These are phyloP conservation scores for Mortierella hygrophila DNA, from an alignment of 192 early-diverging fungal genomes.

Conservation along the genomic window DNA sequence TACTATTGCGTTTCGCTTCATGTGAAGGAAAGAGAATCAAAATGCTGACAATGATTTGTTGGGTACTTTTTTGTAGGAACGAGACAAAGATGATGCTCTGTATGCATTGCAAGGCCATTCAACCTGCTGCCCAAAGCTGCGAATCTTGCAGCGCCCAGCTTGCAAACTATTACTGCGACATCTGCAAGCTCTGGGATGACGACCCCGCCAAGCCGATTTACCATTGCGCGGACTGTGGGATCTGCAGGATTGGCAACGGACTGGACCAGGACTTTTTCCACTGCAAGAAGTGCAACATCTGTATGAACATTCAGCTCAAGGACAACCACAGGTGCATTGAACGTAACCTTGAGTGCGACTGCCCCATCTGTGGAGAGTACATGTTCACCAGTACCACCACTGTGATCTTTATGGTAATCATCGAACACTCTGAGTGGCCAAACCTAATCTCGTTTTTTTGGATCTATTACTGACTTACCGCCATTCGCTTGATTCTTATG, in stretches of 20 bases:
- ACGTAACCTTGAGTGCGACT: constrained; percentile 89
- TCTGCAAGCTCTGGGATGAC: constrained; percentile 94
- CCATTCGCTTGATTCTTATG: background rate
- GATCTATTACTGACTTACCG: background rate
- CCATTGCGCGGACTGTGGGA: constrained; percentile 93
- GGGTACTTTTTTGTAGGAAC: constrained; percentile 14
- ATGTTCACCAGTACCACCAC: constrained; percentile 88
- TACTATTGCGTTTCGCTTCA: background rate
- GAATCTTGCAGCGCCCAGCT: constrained; percentile 74
- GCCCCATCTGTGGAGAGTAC: constrained; percentile 97
- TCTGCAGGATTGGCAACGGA: constrained; percentile 90
- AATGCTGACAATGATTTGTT: background rate
- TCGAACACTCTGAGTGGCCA: background rate
- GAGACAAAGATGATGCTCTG: constrained; percentile 88
- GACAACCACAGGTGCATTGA: constrained; percentile 92
- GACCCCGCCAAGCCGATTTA: constrained; percentile 85
- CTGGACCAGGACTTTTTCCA: constrained; percentile 89
- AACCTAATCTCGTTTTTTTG: background rate
- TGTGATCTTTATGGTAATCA: constrained; percentile 85
- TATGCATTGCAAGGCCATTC: constrained; percentile 87
- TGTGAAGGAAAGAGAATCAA: background rate
- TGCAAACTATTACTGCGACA: constrained; percentile 89
- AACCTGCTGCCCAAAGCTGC: constrained; percentile 84
- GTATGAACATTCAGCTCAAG: constrained; percentile 82
- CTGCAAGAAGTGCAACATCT: constrained; percentile 92